phyloP scores from a whole-genome alignment of 495 filamentous ascomycete genomes.

The Hyaloscypha finlandica region DNA sequence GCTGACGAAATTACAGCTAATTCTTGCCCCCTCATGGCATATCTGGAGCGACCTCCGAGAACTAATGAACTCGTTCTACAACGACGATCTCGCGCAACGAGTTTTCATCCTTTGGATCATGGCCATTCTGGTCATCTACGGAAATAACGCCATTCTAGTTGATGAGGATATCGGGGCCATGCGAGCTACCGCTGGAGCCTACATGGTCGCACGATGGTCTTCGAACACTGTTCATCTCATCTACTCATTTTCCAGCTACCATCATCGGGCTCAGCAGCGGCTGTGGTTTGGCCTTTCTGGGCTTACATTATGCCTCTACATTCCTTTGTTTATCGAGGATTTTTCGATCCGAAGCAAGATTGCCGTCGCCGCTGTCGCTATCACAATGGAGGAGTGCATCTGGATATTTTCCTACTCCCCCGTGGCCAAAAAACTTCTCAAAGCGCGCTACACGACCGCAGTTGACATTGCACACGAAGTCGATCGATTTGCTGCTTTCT shows the following conservation, averaged over 20 bases:
- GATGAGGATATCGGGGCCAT: constrained; percentile 44
- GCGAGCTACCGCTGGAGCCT: constrained; percentile 43
- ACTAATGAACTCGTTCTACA: constrained; percentile 52
- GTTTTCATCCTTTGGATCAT: constrained; percentile 50
- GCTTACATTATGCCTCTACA: constrained; percentile 40
- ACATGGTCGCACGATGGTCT: constrained; percentile 40
- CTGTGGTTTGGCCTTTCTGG: constrained; percentile 32
- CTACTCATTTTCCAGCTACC: constrained; percentile 43
- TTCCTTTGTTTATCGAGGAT: constrained; percentile 42
- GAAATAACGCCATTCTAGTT: constrained; percentile 48
- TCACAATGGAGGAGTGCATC: constrained; percentile 36
- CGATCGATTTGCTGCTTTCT: constrained; percentile 51
- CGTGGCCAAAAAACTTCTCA: constrained; percentile 38
- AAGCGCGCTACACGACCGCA: constrained; percentile 40
- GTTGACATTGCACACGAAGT: constrained; percentile 49
- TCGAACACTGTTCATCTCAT: constrained; percentile 32
- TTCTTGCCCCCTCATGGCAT: constrained; percentile 46
- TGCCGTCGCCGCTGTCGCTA: constrained; percentile 40
- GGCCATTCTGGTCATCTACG: constrained; percentile 47
- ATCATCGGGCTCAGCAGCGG: constrained; percentile 42
- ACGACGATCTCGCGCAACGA: constrained; percentile 50
- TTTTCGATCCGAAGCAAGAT: constrained; percentile 43
- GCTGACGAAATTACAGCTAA: constrained; percentile 33
- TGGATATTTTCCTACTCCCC: constrained; percentile 43
- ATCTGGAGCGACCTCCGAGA: constrained; percentile 50